Percentiles rank a stretch among this genome's conserved stretches.
Conservation (phyloP, 108 stramenopile species). For the Pseudonitzschia multiseries region DNA sequence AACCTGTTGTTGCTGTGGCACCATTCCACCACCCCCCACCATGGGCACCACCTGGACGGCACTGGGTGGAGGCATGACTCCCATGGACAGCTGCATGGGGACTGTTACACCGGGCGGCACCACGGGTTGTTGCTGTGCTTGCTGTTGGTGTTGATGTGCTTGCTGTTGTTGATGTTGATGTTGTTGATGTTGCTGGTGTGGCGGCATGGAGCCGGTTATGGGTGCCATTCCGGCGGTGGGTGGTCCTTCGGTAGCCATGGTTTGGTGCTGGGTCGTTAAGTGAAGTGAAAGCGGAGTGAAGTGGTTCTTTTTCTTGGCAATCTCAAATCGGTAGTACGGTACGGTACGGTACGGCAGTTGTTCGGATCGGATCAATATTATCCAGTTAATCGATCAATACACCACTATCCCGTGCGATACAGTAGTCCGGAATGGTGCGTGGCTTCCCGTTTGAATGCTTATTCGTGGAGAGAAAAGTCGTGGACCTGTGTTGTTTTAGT, state of each 20-base stretch:
- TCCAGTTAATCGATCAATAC: too few relatives aligned
- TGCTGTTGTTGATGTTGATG: neutral
- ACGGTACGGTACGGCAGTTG: too few relatives aligned
- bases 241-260: neutral
- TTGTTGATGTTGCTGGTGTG: neutral
- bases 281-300: too few relatives aligned
- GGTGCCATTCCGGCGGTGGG: neutral
- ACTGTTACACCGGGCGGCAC: neutral
- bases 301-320: too few relatives aligned
- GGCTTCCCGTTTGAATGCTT: too few relatives aligned
- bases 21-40: constrained; percentile 13
- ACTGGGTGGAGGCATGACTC: constrained; percentile 21
- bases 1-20: constrained; percentile 27
- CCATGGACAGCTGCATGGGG: too few relatives aligned
- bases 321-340: too few relatives aligned
- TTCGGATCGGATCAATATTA: too few relatives aligned
- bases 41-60: constrained; percentile 3
- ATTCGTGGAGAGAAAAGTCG: too few relatives aligned
- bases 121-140: constrained; percentile 20
- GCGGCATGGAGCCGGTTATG: neutral
- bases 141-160: constrained; percentile 2
- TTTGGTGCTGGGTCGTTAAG: neutral
- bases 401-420: too few relatives aligned
- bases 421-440: too few relatives aligned
- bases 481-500: too few relatives aligned